A percentile compares a stretch with the other conserved stretches of the same genome.
These are phyloP conservation scores for Chalciporus chontae DNA, from an alignment of 768 basidiomycete genomes.

Conservation along the genomic window DNA sequence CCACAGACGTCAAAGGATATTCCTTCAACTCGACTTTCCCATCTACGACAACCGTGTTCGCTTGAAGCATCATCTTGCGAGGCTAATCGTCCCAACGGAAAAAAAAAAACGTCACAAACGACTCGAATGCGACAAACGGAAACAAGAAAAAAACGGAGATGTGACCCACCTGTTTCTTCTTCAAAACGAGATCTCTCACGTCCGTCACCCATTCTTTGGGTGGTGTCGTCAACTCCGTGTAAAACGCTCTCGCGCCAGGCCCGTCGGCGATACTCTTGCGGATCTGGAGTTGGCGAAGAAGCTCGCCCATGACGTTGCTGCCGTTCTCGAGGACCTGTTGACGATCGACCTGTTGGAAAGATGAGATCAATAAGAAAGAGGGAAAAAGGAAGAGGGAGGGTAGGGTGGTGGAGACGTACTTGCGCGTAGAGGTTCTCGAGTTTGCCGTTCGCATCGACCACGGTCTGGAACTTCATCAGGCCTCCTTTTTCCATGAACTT, in stretches of 20 bases:
- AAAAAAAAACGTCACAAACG: neutral
- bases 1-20: slow-evolving; percentile 69
- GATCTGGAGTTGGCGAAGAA: slow-evolving; percentile 78
- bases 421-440: slow-evolving; percentile 69
- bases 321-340: slow-evolving; percentile 62
- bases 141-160: neutral
- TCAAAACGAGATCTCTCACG: slow-evolving; percentile 72
- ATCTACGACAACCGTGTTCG: slow-evolving; percentile 67
- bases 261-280: slow-evolving; percentile 85
- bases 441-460: slow-evolving; percentile 51
- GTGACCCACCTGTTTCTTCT: slow-evolving; percentile 66
- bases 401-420: slow-evolving; percentile 37
- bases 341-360: slow-evolving; percentile 59
- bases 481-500: slow-evolving; percentile 72
- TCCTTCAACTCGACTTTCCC: slow-evolving; percentile 74
- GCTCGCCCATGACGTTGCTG: slow-evolving; percentile 62
- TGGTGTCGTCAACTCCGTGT: slow-evolving; percentile 76
- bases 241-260: slow-evolving; percentile 72
- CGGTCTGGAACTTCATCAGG: slow-evolving; percentile 66
- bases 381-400: neutral
- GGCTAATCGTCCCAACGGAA: slow-evolving; percentile 42
- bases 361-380: neutral
- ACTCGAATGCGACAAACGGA: no score
- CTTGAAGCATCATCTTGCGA: slow-evolving; percentile 82
- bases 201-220: slow-evolving; percentile 68